Evolutionary conservation across 192 early-diverging fungal genomes (phyloP), one percentile per base, ranked within the genome.

Genomic region (Funneliformis mosseae): DNA sequence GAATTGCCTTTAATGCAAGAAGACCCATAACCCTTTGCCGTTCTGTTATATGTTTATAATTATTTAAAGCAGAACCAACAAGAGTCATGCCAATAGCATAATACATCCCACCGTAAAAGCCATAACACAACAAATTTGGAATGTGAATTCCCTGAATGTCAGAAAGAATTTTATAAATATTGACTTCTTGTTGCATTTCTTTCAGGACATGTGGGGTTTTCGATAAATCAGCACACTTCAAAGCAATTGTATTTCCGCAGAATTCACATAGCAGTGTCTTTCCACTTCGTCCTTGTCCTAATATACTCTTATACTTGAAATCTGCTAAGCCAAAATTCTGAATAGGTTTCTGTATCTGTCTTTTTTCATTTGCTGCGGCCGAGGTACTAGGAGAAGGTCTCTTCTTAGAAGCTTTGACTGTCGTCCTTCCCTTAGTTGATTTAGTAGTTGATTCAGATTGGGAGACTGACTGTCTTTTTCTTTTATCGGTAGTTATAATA

Each of bases 121-220:
- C 74, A 76, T 76, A 76, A 41, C 74, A 76, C 38, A 76, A 23
- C 74, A 76, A 76, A 23, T 76, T 76, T 76, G 74, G 59, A 21
- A 76, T 76, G n/a, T 76, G 55, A 46, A 59, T 76, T 11, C 74
- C 74, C 33, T 76, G 59, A 61, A 76, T 76, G 18, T 76, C 74
- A 61, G 74, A 48, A 28, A 76, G 74, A 38, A 28, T 33, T 62
- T 76, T 76, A 62, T 76, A 76, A 39, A 62, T 62, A 25, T 76
- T 38, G 27, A 76, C 38, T 59, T 76, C 74, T 62, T 76, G 50
- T 21, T 61, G 74, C 74, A 76, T 61, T 61, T 76, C 74, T 61
- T 76, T 50, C 39, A 76, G 33, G 9, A 76, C 55, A 61, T 76
- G 28, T 76, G 74, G 74, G 60, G 48, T 33, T 62, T 76, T 76